Conservation (phyloP, 148 eudicot genomes). For the Fagopyrum tataricum region DNA sequence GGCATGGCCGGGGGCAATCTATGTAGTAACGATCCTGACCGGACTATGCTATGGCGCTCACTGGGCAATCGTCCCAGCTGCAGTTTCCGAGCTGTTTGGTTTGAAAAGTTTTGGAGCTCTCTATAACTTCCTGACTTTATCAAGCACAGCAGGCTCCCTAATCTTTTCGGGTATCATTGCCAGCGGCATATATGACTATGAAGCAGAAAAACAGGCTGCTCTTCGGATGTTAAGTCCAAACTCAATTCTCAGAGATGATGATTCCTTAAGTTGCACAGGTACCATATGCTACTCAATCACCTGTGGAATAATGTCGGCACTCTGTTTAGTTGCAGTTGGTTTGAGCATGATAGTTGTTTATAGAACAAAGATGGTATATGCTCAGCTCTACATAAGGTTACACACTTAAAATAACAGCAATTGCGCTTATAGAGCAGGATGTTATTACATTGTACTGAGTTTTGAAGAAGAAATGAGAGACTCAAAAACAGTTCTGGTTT, state of each 20-base stretch:
- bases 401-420: neutral
- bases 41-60: constrained; percentile 57
- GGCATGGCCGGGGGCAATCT: constrained; percentile 49
- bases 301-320: constrained; percentile 40
- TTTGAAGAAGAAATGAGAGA: neutral
- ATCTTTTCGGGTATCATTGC: constrained; percentile 44
- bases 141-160: constrained; percentile 45
- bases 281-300: constrained; percentile 49
- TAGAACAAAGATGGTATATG: constrained; percentile 46
- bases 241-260: constrained; percentile 6
- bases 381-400: constrained; percentile 32
- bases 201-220: constrained; percentile 41
- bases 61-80: constrained; percentile 56
- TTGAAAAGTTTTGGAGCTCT: constrained; percentile 55
- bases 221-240: neutral
- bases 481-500: neutral
- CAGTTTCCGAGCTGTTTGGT: constrained; percentile 54
- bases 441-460: neutral
- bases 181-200: constrained; percentile 48
- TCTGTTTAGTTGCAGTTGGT: constrained; percentile 29
- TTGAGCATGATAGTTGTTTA: constrained; percentile 37
- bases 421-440: neutral
- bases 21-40: constrained; percentile 34
- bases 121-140: constrained; percentile 40
- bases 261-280: constrained; percentile 33